Conservation (phyloP, 75 land plant species). For the Selaginella moellendorffii region DNA sequence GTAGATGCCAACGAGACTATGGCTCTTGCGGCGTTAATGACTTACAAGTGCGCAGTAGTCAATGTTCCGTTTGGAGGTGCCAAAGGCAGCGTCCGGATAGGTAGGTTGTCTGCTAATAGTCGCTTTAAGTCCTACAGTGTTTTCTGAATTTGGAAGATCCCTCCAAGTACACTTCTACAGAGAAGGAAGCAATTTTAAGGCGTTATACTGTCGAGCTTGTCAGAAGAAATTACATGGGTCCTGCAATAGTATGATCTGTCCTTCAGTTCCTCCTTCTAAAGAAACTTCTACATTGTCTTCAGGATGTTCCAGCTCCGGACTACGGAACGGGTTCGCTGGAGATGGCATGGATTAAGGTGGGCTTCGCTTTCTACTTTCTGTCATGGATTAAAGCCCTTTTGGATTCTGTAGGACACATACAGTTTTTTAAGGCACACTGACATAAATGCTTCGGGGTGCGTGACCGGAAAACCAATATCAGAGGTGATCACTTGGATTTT, state of each 20-base stretch:
- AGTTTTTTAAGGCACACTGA: slow-evolving; percentile 21
- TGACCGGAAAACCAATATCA: slow-evolving; percentile 30
- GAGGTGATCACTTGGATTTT: slow-evolving; percentile 9
- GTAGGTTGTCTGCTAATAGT: no score
- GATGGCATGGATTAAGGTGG: slow-evolving; percentile 34
- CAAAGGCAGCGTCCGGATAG: slow-evolving; percentile 26
- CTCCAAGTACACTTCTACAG: slow-evolving; percentile 19
- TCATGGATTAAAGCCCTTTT: background rate
- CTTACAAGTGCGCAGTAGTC: slow-evolving; percentile 30
- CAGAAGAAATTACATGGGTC: slow-evolving; percentile 27
- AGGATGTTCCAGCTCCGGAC: slow-evolving; percentile 35
- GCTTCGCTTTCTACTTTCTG: background rate
- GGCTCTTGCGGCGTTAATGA: slow-evolving; percentile 36
- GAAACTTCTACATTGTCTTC: background rate
- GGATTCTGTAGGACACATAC: slow-evolving; percentile 24
- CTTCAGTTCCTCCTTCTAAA: background rate
- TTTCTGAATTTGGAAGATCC: slow-evolving; percentile 17
- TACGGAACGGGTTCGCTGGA: slow-evolving; percentile 30
- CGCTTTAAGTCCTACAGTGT: background rate
- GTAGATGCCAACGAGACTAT: slow-evolving; percentile 35
- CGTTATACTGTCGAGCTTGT: slow-evolving; percentile 31
- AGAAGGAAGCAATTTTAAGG: slow-evolving; percentile 27
- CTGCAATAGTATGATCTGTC: slow-evolving; percentile 18
- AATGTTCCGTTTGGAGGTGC: slow-evolving; percentile 34
- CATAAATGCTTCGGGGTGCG: slow-evolving; percentile 28